Base-by-base conservation (phyloP, 345 rosid genomes). In the Lenwebbia sp. region DNA sequence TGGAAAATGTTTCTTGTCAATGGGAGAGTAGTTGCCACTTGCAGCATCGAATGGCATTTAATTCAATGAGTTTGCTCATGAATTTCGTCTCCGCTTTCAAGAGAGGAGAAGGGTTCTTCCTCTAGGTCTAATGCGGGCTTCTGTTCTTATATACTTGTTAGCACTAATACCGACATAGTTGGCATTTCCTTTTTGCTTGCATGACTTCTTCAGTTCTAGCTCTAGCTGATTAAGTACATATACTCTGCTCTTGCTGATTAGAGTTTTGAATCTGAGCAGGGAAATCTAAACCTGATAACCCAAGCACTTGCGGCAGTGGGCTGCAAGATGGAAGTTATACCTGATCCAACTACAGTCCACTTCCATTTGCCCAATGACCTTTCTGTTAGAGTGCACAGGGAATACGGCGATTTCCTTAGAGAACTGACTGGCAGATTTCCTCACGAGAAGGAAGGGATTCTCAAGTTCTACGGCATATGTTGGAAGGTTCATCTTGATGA, bases 321-420 rank as follows among this genome's bases (percentile, higher is more conserved):
- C 81, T 90, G 96, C 89, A 86, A 94, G 90, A 92, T 97, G 98
- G 94, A 95, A 89, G 98, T 95, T 86, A 93, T 97, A 89, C 99
- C 98, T 83, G 98, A 97, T 90, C 99, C 97, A 19, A 95, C 94
- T 13, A 96, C 99, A 49, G 98, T 97, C 86, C 98, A 97, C 95
- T 97, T 94, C 93, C 99, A 96, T 91, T 95, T 95, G 82, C 98
- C 98, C 13, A 91, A 90, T 88, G 70, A 91, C 87, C 96, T 97
- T 75, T 96, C 96, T 55, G 92, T 96, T 86, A 95, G 13, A 54
- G 93, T 96, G 84, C 98, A 95, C 93, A 92, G 90, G 90, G 98
- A 94, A 82, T 96, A 94, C 84, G 78, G 55, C 58, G 95, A 95
- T 49, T 97, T 96, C 86, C 84, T 96, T 83, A 30, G 86, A 57